These are phyloP conservation scores for Maudiozyma serrabonitensis DNA, from an alignment of 805 yeast genomes.

Conservation along the genomic window DNA sequence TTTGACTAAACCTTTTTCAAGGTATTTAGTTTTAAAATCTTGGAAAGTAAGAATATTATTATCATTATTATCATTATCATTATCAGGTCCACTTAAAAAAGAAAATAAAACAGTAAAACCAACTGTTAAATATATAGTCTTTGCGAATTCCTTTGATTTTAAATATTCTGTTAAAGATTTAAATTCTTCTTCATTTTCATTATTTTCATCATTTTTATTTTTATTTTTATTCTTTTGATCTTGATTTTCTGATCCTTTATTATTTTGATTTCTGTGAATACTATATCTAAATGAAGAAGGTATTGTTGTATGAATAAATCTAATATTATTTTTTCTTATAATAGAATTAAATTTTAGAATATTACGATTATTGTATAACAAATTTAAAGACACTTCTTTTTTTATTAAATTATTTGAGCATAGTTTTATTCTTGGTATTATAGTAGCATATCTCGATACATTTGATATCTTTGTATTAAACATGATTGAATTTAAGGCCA, in stretches of 20 bases:
- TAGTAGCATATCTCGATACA: neutral
- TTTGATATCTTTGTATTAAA: neutral
- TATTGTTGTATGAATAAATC: neutral
- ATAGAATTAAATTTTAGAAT: neutral
- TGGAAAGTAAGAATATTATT: constrained; percentile 47
- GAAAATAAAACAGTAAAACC: constrained; percentile 33
- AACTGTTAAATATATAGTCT: constrained; percentile 31
- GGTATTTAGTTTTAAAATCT: constrained; percentile 71
- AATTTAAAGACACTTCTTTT: neutral
- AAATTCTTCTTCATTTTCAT: constrained; percentile 14
- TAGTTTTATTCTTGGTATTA: neutral
- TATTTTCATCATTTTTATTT: constrained; percentile 1
- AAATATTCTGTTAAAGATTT: constrained; percentile 30
- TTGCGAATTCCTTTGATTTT: constrained; percentile 35
- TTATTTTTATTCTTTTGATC: neutral
- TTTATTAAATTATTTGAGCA: neutral
- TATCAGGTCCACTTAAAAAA: constrained; percentile 18
- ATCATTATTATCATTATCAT: constrained; percentile 9
- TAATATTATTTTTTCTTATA: neutral
- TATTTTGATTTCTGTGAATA: too few relatives aligned
- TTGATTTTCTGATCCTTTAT: too few relatives aligned
- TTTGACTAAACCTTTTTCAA: constrained; percentile 71
- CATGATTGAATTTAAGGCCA: neutral
- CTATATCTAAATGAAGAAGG: neutral
- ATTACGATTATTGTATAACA: neutral